A percentile compares a stretch with the other conserved stretches of the same genome.
Conservation (phyloP, 2,329 filamentous ascomycete species). For the Cercospora sp. region DNA sequence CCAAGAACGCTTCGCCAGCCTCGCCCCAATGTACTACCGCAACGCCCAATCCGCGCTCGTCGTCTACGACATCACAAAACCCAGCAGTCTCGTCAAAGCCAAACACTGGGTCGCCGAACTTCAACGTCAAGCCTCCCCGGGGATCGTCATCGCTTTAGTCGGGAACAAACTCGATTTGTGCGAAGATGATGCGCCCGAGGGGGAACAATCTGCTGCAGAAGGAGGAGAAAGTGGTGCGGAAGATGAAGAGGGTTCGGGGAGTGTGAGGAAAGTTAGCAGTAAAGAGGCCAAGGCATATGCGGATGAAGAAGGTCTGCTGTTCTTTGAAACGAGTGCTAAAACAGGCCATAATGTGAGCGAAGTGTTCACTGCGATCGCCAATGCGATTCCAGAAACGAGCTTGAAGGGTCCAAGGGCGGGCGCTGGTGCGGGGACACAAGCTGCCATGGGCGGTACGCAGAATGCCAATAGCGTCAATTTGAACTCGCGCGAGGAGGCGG, state of each 20-base stretch:
- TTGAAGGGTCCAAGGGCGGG: constrained; percentile 82
- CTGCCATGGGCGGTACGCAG: constrained; percentile 49
- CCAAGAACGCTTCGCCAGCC: constrained; percentile 93
- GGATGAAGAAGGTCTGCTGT: constrained; percentile 88
- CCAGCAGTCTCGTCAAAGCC: constrained; percentile 90
- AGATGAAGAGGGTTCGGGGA: constrained; percentile 48
- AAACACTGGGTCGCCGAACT: constrained; percentile 99
- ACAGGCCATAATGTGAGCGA: constrained; percentile 91
- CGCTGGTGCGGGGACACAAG: constrained; percentile 57
- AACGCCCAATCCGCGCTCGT: constrained; percentile 97
- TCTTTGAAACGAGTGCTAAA: constrained; percentile 98
- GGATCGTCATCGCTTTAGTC: constrained; percentile 94
- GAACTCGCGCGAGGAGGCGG: constrained; percentile 65
- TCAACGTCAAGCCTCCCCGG: constrained; percentile 90
- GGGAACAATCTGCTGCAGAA: constrained; percentile 49
- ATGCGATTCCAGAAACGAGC: constrained; percentile 95
- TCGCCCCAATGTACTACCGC: constrained; percentile 99
- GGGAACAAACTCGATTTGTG: constrained; percentile 92
- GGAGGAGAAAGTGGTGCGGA: constrained; percentile 41
- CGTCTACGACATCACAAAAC: constrained; percentile 97
- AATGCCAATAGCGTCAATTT: constrained; percentile 77
- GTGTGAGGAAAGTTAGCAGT: constrained; percentile 85
- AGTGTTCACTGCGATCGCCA: constrained; percentile 97
- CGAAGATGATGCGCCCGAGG: constrained; percentile 52
- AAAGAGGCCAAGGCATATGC: constrained; percentile 90